Evolutionary conservation across 208 protist species (phyloP).

Genomic region (Crithidia acanthocephali): DNA sequence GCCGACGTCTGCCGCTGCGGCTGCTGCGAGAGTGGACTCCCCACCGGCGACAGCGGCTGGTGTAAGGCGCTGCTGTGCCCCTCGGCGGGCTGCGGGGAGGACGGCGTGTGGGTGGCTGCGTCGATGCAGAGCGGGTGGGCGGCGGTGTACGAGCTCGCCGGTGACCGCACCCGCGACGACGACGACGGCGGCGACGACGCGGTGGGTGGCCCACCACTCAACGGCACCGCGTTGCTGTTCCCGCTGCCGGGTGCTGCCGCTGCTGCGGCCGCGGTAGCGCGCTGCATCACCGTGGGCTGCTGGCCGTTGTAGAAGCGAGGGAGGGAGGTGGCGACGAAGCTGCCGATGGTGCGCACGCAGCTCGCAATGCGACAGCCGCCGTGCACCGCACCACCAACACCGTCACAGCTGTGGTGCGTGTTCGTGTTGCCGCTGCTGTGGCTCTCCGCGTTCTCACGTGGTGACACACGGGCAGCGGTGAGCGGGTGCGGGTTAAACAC

Average conservation of each 20-base stretch:
- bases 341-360: slow-evolving; percentile 15
- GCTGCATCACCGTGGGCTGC: background rate
- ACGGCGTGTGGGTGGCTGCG: background rate
- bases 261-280: too few relatives aligned
- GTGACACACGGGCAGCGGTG: background rate
- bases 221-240: background rate
- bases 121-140: slow-evolving; percentile 10
- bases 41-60: slow-evolving; percentile 4
- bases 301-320: slow-evolving; percentile 6
- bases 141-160: background rate
- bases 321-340: slow-evolving; percentile 14
- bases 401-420: too few relatives aligned
- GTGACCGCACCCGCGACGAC: background rate
- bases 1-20: background rate
- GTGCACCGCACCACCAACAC: background rate
- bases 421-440: background rate
- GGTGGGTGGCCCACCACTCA: background rate
- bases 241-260: too few relatives aligned
- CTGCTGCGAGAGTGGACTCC: background rate
- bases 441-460: background rate
- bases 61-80: background rate
- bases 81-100: slow-evolving; percentile 1
- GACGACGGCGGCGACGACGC: background rate
- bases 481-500: background rate
- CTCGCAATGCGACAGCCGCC: slow-evolving; percentile 11